Percentiles rank a stretch among this genome's conserved stretches.
Conservation (phyloP, 108 stramenopile species). For the Nitzschia sp. region DNA sequence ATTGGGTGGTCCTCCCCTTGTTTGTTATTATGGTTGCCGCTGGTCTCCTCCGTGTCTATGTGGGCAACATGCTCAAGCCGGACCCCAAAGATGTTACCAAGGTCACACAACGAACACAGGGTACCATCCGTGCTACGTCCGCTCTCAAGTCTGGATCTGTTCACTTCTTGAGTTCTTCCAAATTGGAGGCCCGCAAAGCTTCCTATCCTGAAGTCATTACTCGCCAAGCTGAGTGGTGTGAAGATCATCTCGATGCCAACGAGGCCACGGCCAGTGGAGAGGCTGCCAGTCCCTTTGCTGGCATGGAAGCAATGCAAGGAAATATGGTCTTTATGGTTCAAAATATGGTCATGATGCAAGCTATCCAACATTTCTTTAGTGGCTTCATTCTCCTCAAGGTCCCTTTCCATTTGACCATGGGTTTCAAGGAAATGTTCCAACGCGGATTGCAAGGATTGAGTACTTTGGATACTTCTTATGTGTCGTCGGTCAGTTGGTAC, state of each 20-base stretch:
- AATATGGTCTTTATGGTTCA: constrained; percentile 96
- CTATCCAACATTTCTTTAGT: constrained; percentile 92
- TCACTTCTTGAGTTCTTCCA: constrained; percentile 48
- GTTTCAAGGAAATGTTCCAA: constrained; percentile 98
- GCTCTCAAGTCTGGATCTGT: constrained; percentile 46
- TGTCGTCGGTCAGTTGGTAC: constrained; percentile 90
- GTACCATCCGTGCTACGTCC: constrained; percentile 34
- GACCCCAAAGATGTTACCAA: constrained; percentile 27
- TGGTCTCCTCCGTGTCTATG: constrained; percentile 60
- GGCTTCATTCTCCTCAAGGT: constrained; percentile 95
- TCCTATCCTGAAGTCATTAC: constrained; percentile 32
- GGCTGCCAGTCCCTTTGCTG: constrained; percentile 42
- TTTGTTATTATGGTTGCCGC: constrained; percentile 80
- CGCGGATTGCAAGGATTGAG: constrained; percentile 81
- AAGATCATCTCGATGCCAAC: constrained; percentile 35
- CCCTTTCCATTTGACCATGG: constrained; percentile 91
- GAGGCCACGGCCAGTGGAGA: constrained; percentile 34
- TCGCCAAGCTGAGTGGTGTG: constrained; percentile 45
- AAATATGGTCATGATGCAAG: constrained; percentile 99
- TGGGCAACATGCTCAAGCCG: constrained; percentile 62
- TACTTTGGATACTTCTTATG: constrained; percentile 93
- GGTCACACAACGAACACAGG: constrained; percentile 41
- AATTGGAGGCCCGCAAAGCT: constrained; percentile 47
- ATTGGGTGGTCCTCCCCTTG: constrained; percentile 83
- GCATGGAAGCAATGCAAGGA: constrained; percentile 74